phyloP scores from a whole-genome alignment of 352 stramenopile species.

The Thraustotheca clavata region DNA sequence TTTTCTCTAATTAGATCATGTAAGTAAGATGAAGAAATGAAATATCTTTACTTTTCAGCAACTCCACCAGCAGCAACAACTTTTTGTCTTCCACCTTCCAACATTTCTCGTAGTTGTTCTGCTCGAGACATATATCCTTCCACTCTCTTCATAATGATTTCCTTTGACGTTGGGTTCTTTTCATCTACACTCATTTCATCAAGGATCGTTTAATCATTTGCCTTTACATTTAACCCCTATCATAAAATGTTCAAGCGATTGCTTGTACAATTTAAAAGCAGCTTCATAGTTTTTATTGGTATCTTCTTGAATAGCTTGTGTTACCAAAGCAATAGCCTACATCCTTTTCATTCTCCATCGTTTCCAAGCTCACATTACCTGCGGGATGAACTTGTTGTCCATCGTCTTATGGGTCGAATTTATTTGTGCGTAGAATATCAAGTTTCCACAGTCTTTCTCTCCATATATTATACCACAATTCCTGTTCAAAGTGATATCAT shows the following conservation, averaged over 20 bases:
- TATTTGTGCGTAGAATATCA: too few species aligned
- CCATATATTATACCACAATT: background rate
- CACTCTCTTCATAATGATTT: constrained; percentile 87
- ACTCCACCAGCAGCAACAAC: constrained; percentile 42
- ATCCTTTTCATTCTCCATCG: background rate
- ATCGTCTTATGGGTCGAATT: constrained; percentile 27
- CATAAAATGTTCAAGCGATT: constrained; percentile 86
- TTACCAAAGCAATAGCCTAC: constrained; percentile 82
- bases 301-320: constrained; percentile 78
- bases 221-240: constrained; percentile 82
- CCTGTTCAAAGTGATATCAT: background rate
- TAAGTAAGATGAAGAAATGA: background rate
- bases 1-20: constrained; percentile 45
- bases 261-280: constrained; percentile 81
- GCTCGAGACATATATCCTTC: constrained; percentile 86
- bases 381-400: constrained; percentile 88
- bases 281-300: constrained; percentile 87
- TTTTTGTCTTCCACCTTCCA: constrained; percentile 57
- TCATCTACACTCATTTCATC: constrained; percentile 43
- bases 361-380: constrained; percentile 22
- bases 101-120: constrained; percentile 75
- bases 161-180: constrained; percentile 85
- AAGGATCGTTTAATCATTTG: too few species aligned
- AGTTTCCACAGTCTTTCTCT: background rate
- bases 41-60: constrained; percentile 50